Evolutionary conservation across 305 asterid genomes (phyloP), one percentile per base, ranked within the genome.

Genomic region (Fraxinus angustifolia): DNA sequence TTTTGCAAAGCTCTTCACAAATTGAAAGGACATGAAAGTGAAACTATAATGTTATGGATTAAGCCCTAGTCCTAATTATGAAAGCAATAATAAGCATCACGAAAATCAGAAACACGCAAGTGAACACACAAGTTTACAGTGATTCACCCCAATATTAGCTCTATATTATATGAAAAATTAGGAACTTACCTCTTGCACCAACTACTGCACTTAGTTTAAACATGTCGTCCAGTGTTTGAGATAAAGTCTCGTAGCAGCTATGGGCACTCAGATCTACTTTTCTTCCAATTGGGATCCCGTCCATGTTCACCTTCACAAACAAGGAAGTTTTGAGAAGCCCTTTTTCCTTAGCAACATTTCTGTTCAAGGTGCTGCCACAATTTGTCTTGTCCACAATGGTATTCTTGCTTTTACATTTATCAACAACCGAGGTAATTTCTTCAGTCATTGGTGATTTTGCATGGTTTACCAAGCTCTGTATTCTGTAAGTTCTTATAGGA

Each of bases 291-390:
- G 91, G 84, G 76, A 88, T 78, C 82, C 98, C 96, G 80, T 94
- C 98, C 97, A 91, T 89, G 87, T 90, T 89, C 88, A 92, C 98
- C 91, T 94, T 94, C 79, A 94, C 97, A 81, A 91, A 93, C 33
- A 88, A 83, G 50, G 96, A 89, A 31, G 83, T 83, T 77, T 86
- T 92, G 56, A 62, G 40, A 77, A 80, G 76, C 76, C 87, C 87
- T 65, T 81, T 85, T 76, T 80, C 88, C 86, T 83, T 85, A 8
- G 88, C 76, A 26, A 31, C 82, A 34, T 40, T 81, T 84, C 82
- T 81, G 79, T 71, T 86, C 76, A 81, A 78, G 84, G 72, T 76
- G 79, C 75, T 73, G 78, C 76, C 78, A 26, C 83, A 85, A 30
- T 78, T 80, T 19, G 77, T 34, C 53, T 82, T 87, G 16, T 90